Base-by-base conservation (phyloP, 495 filamentous ascomycete genomes). In the Aspergillus asperescens region DNA sequence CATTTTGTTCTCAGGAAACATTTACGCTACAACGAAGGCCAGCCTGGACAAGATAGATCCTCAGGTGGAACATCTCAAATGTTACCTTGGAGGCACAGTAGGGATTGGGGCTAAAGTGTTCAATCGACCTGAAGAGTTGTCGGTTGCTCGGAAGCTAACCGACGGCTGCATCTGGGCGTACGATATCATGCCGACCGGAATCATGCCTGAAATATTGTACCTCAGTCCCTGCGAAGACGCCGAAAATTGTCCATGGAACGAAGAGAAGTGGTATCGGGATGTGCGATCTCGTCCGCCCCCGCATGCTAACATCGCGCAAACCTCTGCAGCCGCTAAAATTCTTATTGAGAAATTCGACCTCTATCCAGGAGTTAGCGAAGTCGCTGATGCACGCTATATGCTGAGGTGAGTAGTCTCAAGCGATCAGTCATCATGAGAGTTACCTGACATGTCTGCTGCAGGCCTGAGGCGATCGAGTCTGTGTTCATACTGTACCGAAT, bases 401-500 rank as follows among this genome's bases (percentile, higher is more conserved):
- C 78, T 92, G 2, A 73, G 84, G 54, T 86, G 73, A 40, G 73
- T 52, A 9, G 24, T 19, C 6, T 15, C 18, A 25, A 3, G 7
- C 38, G 13, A 1, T 43, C 16, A 28, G 3, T 15, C 24, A 25
- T 35, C 23, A 18, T 1, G 16, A 4, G 6, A 22, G 13, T 5
- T 50, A 19, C 37, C n/a, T 43, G 55, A 60, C 24, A 62, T 45
- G 40, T 28, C 24, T 37, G n/a, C n/a, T n/a, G 1, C 18, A 77
- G 77, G 50, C 84, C 85, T 4, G 84, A 87, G 62, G 84, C 84
- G 12, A 80, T 88, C 46, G 85, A 88, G 62, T 84, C 82, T 20
- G 66, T 91, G 4, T 92, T 90, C 62, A 71, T 89, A 31, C 77
- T 89, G 58, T 90, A 88, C 60, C 78, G 88, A 4, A 81, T 89